phyloP scores from a whole-genome alignment of 192 early-diverging fungal species.

The Chytriomyces sp. region DNA sequence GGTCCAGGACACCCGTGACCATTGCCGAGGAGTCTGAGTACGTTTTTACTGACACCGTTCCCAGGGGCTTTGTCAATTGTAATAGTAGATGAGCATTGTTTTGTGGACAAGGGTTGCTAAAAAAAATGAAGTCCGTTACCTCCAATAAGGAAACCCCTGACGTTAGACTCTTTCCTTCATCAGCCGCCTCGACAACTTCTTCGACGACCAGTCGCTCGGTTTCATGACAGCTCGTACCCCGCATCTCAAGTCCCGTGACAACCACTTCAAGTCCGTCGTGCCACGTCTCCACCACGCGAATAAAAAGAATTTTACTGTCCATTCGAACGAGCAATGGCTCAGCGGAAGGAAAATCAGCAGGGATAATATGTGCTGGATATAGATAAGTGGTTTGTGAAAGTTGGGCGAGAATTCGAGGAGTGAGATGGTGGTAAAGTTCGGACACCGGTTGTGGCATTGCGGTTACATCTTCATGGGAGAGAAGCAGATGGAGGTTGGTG shows the following conservation, averaged over 20 bases:
- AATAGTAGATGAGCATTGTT: not conserved
- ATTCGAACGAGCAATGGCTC: conserved; percentile 37
- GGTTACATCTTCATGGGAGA: conserved; percentile 33
- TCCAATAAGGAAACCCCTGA: conserved; percentile 19
- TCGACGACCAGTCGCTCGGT: conserved; percentile 50
- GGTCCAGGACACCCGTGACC: conserved; percentile 47
- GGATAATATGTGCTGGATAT: conserved; percentile 19
- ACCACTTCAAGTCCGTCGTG: conserved; percentile 41
- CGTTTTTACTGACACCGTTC: conserved; percentile 10
- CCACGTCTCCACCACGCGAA: conserved; percentile 46
- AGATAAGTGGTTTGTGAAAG: conserved; percentile 20
- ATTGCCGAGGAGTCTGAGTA: conserved; percentile 45
- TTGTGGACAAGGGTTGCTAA: not conserved
- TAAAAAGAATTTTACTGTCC: conserved; percentile 43
- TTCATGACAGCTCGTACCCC: conserved; percentile 54
- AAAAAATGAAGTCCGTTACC: conserved; percentile 9
- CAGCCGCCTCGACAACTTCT: conserved; percentile 34
- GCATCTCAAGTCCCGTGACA: conserved; percentile 46
- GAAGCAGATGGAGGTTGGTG: not conserved
- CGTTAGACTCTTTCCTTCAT: conserved; percentile 7
- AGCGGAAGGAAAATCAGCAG: conserved; percentile 11
- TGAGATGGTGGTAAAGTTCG: conserved; percentile 39
- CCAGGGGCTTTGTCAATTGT: conserved; percentile 38
- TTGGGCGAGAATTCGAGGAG: conserved; percentile 38
- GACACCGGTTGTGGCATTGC: conserved; percentile 41